Conservation (phyloP, 2,329 filamentous ascomycete genomes). For the Calonectria hawksworthii region DNA sequence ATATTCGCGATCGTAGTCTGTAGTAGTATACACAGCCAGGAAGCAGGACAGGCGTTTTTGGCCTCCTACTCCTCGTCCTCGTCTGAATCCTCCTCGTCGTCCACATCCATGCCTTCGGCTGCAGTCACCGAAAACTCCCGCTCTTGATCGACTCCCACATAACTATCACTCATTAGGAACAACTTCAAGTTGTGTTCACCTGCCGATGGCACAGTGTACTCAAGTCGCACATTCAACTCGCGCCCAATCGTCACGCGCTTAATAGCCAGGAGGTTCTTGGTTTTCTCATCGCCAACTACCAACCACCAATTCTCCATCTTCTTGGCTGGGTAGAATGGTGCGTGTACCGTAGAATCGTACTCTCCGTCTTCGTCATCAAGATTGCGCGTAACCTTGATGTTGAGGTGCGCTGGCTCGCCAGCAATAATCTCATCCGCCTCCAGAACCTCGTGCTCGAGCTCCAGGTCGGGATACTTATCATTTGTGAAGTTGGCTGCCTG, state of each 20-base stretch:
- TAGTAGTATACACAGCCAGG: slow-evolving; percentile 50
- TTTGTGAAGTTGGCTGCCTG: slow-evolving; percentile 97
- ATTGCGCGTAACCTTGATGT: slow-evolving; percentile 87
- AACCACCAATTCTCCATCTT: slow-evolving; percentile 99
- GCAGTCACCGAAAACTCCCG: slow-evolving; percentile 88
- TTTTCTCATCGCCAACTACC: slow-evolving; percentile 92
- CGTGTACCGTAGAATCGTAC: slow-evolving; percentile 88
- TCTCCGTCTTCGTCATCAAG: slow-evolving; percentile 76
- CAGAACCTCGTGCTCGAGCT: slow-evolving; percentile 88
- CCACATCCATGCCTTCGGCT: slow-evolving; percentile 95
- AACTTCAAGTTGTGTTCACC: slow-evolving; percentile 91
- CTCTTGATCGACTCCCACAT: slow-evolving; percentile 97
- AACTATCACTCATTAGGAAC: slow-evolving; percentile 97
- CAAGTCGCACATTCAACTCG: slow-evolving; percentile 83
- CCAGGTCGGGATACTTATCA: slow-evolving; percentile 94
- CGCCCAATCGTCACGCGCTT: slow-evolving; percentile 92
- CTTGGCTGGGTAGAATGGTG: slow-evolving; percentile 90
- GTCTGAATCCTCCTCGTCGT: slow-evolving; percentile 79
- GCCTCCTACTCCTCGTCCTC: slow-evolving; percentile 48
- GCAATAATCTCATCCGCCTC: slow-evolving; percentile 85
- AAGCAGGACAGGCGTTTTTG: slow-evolving; percentile 30
- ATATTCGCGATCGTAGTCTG: slow-evolving; percentile 47
- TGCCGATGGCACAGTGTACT: slow-evolving; percentile 88
- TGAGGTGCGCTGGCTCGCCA: slow-evolving; percentile 85
- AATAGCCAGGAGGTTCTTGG: slow-evolving; percentile 89